These are phyloP conservation scores for Pyracantha coccinea DNA, from an alignment of 331 rosid genomes.

Conservation along the genomic window DNA sequence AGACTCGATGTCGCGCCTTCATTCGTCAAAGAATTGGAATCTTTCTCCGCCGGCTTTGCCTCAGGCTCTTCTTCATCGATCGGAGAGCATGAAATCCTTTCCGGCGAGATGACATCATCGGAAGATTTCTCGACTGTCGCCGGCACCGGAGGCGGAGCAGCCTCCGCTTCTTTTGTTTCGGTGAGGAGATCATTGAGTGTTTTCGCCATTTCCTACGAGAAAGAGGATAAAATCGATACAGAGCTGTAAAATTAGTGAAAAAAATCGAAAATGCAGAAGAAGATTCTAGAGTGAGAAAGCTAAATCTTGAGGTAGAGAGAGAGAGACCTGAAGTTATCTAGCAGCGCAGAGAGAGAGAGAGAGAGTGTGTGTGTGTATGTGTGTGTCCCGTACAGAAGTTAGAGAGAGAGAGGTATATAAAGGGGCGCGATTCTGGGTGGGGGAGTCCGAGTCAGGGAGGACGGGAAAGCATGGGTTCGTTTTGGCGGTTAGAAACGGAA, in stretches of 20 bases:
- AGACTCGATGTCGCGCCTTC: background rate
- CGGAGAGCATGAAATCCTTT: too few relatives aligned
- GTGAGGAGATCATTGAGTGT: background rate
- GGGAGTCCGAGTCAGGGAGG: too few relatives aligned
- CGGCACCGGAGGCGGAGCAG: background rate
- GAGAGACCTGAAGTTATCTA: background rate
- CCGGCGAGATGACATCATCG: background rate
- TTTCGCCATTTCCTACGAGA: background rate
- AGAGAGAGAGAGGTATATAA: background rate
- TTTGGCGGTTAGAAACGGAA: slow-evolving; percentile 5
- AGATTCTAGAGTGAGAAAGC: background rate
- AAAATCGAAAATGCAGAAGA: background rate
- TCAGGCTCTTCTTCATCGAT: background rate
- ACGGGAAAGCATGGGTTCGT: background rate
- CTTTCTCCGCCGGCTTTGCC: background rate
- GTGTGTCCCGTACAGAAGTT: background rate
- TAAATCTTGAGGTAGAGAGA: background rate
- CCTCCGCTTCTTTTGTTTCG: background rate
- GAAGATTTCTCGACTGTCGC: background rate
- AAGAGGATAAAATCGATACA: background rate
- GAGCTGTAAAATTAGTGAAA: background rate
- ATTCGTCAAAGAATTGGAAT: background rate
- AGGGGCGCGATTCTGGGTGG: background rate
- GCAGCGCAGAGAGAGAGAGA: background rate
- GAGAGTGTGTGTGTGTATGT: background rate